These are phyloP conservation scores for Puccinia novopanici DNA, from an alignment of 1,284 basidiomycete species.

Conservation along the genomic window DNA sequence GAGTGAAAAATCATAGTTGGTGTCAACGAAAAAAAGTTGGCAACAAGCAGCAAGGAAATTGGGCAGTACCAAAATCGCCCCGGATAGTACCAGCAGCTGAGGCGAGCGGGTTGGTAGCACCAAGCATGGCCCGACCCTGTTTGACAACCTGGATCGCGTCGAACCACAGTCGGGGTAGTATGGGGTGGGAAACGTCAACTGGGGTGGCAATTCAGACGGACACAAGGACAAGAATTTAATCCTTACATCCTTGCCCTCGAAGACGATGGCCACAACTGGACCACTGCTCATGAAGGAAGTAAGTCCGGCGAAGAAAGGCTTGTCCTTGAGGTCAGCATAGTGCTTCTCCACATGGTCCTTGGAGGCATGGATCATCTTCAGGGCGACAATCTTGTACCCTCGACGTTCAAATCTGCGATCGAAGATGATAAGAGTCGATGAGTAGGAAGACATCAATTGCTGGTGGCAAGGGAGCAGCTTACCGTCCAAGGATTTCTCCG, in stretches of 20 bases:
- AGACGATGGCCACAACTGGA: slow-evolving; percentile 95
- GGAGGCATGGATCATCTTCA: slow-evolving; percentile 78
- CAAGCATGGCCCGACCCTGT: slow-evolving; percentile 65
- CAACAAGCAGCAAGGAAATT: slow-evolving; percentile 47
- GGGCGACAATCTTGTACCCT: slow-evolving; percentile 87
- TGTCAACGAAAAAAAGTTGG: slow-evolving; percentile 64
- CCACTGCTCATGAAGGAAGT: slow-evolving; percentile 88
- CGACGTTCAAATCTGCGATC: slow-evolving; percentile 82
- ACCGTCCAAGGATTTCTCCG: slow-evolving; percentile 66
- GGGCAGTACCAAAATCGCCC: slow-evolving; percentile 50
- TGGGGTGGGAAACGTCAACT: neutral
- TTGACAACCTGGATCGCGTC: slow-evolving; percentile 73
- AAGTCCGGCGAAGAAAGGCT: slow-evolving; percentile 88
- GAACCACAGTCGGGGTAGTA: neutral
- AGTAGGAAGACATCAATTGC: neutral
- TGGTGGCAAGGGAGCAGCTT: slow-evolving; percentile 20
- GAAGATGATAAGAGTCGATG: neutral
- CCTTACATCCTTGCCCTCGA: slow-evolving; percentile 75
- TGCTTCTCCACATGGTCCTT: slow-evolving; percentile 84
- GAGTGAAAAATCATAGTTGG: slow-evolving; percentile 63
- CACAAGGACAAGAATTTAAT: slow-evolving; percentile 47
- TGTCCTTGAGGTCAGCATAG: slow-evolving; percentile 87
- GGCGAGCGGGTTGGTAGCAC: slow-evolving; percentile 92
- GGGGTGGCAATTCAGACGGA: too few species aligned
- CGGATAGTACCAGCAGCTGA: slow-evolving; percentile 73